Conservation (phyloP, 495 filamentous ascomycete species). For the Antarctomyces pellizariae region DNA sequence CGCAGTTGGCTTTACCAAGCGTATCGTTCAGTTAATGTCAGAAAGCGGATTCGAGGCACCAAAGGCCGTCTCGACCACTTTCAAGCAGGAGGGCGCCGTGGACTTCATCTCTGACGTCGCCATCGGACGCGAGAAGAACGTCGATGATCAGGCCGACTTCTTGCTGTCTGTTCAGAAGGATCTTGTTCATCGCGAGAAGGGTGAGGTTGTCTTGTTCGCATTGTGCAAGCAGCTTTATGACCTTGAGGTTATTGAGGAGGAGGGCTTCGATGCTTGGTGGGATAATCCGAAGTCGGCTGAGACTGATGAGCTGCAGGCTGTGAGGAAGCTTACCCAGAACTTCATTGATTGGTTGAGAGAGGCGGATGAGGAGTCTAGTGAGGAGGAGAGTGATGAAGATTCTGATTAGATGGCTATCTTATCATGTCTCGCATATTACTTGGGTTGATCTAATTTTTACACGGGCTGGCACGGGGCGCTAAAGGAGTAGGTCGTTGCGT, state of each 20-base stretch:
- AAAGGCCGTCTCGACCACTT: constrained; percentile 39
- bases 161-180: constrained; percentile 63
- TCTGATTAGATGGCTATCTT: constrained; percentile 6
- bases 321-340: constrained; percentile 47
- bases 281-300: constrained; percentile 36
- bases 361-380: constrained; percentile 56
- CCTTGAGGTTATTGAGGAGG: constrained; percentile 69
- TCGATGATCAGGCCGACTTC: constrained; percentile 64
- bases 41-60: constrained; percentile 28
- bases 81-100: constrained; percentile 21
- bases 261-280: constrained; percentile 82
- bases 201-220: constrained; percentile 40
- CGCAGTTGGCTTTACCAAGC: constrained; percentile 61
- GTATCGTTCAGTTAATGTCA: constrained; percentile 44
- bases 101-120: constrained; percentile 29
- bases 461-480: too few species aligned
- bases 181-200: constrained; percentile 30
- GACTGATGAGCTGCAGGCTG: constrained; percentile 38
- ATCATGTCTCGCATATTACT: too few species aligned
- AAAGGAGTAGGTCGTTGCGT: too few species aligned
- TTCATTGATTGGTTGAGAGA: constrained; percentile 75
- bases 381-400: constrained; percentile 44
- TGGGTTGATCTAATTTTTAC: too few species aligned
- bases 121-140: constrained; percentile 26
- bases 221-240: constrained; percentile 63